Evolutionary conservation across 768 basidiomycete genomes (phyloP).

Genomic region (Kwoniella pini): DNA sequence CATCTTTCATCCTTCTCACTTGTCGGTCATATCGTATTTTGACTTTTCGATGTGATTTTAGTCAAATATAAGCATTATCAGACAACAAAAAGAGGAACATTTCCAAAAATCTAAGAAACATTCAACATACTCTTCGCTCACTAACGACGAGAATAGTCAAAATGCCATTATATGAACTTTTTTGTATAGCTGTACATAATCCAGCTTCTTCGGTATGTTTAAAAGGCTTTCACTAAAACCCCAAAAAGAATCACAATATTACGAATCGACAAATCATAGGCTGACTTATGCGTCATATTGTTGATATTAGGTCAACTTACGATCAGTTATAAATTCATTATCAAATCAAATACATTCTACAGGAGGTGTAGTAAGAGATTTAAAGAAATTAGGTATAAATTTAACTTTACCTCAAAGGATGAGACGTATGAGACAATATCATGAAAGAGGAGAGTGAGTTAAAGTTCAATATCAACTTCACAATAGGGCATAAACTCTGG

Average conservation of each 20-base stretch:
- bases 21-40: not conserved
- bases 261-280: no score
- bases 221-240: no score
- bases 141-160: no score
- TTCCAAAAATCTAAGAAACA: no score
- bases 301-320: constrained; percentile 50
- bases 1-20: not conserved
- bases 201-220: constrained; percentile 45
- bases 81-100: no score
- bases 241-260: no score
- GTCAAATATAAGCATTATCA: not conserved
- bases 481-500: not conserved
- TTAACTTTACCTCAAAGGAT: constrained; percentile 46
- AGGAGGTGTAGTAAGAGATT: constrained; percentile 50
- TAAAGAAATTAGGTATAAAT: constrained; percentile 48
- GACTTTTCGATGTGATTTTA: not conserved
- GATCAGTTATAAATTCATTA: constrained; percentile 45
- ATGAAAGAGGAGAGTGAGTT: constrained; percentile 53
- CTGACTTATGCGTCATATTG: no score
- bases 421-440: constrained; percentile 52
- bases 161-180: constrained; percentile 54
- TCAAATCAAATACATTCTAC: constrained; percentile 41
- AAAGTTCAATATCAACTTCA: no score
- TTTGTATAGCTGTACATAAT: constrained; percentile 53
- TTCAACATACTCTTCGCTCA: no score